Conservation (phyloP, 2,329 filamentous ascomycete species). For the Plenodomus biglobosus region DNA sequence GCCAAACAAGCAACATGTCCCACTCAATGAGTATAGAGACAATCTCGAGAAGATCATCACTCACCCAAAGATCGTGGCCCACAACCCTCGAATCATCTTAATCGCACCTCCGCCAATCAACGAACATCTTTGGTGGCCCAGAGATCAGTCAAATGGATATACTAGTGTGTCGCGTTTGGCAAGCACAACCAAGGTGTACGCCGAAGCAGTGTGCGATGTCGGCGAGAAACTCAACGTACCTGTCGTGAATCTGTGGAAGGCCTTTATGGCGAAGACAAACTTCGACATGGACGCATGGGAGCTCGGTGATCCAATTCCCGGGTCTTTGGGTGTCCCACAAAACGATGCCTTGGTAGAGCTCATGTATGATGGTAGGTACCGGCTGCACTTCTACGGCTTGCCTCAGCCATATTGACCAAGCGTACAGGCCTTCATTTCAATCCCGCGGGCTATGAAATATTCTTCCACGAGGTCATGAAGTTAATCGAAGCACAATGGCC, state of each 20-base stretch:
- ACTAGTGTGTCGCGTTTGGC: slow-evolving; percentile 55
- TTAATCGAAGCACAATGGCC: slow-evolving; percentile 56
- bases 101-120: slow-evolving; percentile 83
- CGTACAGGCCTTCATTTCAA: slow-evolving; percentile 60
- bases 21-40: slow-evolving; percentile 70
- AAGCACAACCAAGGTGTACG: slow-evolving; percentile 64
- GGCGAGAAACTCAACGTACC: slow-evolving; percentile 59
- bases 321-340: slow-evolving; percentile 60
- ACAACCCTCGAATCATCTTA: slow-evolving; percentile 72
- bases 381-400: background rate
- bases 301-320: slow-evolving; percentile 51
- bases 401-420: slow-evolving; percentile 10
- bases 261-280: slow-evolving; percentile 67
- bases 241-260: slow-evolving; percentile 77
- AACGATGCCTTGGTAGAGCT: slow-evolving; percentile 58
- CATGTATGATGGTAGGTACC: slow-evolving; percentile 57
- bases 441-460: slow-evolving; percentile 57
- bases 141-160: slow-evolving; percentile 45
- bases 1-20: slow-evolving; percentile 71
- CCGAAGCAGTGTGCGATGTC: slow-evolving; percentile 65
- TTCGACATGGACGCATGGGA: slow-evolving; percentile 49
- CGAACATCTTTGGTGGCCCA: slow-evolving; percentile 66
- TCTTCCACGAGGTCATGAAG: slow-evolving; percentile 57
- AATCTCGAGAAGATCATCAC: slow-evolving; percentile 73
- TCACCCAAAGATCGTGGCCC: slow-evolving; percentile 68